Evolutionary conservation across 1,284 basidiomycete genomes (phyloP).

Genomic region (Irpex sp.): DNA sequence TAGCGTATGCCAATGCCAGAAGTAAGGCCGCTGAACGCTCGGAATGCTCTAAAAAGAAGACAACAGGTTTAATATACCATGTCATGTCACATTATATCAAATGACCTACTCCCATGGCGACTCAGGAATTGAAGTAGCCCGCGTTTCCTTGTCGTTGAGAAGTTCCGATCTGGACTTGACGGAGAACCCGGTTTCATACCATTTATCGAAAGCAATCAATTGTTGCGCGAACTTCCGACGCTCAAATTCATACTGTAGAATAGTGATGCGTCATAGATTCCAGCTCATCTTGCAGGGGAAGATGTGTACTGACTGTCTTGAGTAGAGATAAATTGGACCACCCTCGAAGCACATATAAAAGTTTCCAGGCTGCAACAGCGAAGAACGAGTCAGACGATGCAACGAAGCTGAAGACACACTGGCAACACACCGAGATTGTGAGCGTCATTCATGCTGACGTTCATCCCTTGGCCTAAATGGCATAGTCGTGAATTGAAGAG

Average conservation of each 20-base stretch:
- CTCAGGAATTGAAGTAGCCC: conserved; percentile 47
- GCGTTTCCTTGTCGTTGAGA: conserved; percentile 38
- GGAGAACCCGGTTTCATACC: conserved; percentile 73
- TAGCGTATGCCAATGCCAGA: conserved; percentile 1
- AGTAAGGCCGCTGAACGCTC: neutral
- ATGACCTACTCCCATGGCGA: conserved; percentile 46
- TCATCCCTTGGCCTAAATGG: conserved; percentile 54
- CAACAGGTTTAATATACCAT: neutral
- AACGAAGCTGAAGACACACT: conserved; percentile 6
- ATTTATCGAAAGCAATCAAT: conserved; percentile 75
- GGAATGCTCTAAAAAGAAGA: neutral
- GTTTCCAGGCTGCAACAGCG: conserved; percentile 5
- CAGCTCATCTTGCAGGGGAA: neutral
- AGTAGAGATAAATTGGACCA: conserved; percentile 64
- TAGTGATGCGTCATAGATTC: neutral
- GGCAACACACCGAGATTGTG: conserved; percentile 59
- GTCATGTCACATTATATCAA: neutral
- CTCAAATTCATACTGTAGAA: conserved; percentile 61
- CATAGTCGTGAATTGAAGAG: neutral
- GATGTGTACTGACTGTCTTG: conserved; percentile 55
- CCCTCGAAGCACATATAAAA: conserved; percentile 48
- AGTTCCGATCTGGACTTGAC: conserved; percentile 50
- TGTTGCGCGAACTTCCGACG: conserved; percentile 72
- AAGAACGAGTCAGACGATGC: too few species aligned
- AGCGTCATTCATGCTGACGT: conserved; percentile 79